These are phyloP conservation scores for Meyerozyma sp. DNA, from an alignment of 1,139 yeast genomes.

Conservation along the genomic window DNA sequence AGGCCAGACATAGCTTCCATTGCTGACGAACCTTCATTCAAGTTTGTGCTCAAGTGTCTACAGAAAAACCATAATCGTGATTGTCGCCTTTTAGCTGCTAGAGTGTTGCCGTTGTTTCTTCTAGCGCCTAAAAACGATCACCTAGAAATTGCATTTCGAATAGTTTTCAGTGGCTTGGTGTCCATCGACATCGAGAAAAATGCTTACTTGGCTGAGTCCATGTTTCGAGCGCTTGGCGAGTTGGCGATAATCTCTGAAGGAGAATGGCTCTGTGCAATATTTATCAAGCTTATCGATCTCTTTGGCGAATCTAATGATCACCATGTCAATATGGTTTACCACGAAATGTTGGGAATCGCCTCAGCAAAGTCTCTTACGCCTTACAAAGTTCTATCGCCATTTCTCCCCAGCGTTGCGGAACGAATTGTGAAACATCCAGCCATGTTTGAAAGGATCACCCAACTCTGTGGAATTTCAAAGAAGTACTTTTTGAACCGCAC, in stretches of 20 bases:
- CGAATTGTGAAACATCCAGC: conserved; percentile 56
- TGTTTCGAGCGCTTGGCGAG: conserved; percentile 56
- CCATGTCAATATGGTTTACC: conserved; percentile 58
- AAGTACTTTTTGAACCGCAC: conserved; percentile 65
- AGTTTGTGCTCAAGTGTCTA: conserved; percentile 18
- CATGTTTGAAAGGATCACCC: conserved; percentile 57
- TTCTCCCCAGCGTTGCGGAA: conserved; percentile 68
- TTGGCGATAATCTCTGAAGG: conserved; percentile 55
- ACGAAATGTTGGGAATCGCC: conserved; percentile 48
- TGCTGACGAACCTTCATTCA: conserved; percentile 16
- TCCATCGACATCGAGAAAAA: conserved; percentile 27
- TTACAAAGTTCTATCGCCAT: conserved; percentile 72
- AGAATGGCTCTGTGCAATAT: conserved; percentile 55
- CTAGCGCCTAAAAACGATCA: conserved; percentile 28
- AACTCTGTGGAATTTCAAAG: conserved; percentile 57
- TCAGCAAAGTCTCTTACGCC: conserved; percentile 46
- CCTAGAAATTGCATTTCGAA: conserved; percentile 31
- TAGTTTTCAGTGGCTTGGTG: conserved; percentile 29
- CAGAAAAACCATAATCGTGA: conserved; percentile 39
- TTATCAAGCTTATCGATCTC: conserved; percentile 54
- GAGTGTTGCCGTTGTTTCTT: conserved; percentile 43
- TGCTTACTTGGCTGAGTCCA: conserved; percentile 54
- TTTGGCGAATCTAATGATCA: conserved; percentile 59
- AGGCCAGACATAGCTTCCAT: conserved; percentile 30
- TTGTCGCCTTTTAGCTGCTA: conserved; percentile 44